Conservation (phyloP, 495 filamentous ascomycete genomes). For the Xylaria curta region DNA sequence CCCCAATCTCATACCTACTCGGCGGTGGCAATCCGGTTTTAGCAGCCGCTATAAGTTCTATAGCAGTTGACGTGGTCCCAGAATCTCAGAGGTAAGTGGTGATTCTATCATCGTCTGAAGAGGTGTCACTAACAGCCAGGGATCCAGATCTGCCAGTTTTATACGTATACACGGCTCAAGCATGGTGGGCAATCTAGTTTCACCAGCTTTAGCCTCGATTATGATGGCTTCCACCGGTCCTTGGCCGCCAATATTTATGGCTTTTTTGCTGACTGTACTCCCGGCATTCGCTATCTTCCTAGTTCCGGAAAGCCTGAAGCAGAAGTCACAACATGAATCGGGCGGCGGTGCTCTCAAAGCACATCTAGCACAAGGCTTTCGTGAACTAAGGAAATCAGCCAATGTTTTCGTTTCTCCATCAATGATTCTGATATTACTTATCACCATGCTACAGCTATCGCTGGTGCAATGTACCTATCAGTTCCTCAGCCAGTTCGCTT, state of each 20-base stretch:
- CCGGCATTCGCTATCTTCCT: constrained; percentile 42
- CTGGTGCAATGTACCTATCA: constrained; percentile 35
- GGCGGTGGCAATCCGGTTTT: constrained; percentile 62
- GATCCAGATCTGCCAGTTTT: constrained; percentile 54
- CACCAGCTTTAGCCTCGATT: constrained; percentile 59
- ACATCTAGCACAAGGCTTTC: constrained; percentile 23
- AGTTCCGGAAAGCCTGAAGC: constrained; percentile 54
- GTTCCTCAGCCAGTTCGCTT: constrained; percentile 41
- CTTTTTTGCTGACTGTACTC: constrained; percentile 33
- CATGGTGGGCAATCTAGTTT: constrained; percentile 58
- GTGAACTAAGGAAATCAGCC: constrained; percentile 33
- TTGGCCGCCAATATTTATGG: constrained; percentile 57
- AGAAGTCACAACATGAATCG: background rate
- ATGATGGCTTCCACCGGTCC: constrained; percentile 65
- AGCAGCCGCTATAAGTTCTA: constrained; percentile 59
- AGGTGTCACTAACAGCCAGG: background rate
- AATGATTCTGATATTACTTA: constrained; percentile 33
- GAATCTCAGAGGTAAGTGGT: constrained; percentile 57
- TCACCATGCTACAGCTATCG: constrained; percentile 34
- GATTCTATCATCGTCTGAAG: background rate
- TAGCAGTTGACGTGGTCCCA: constrained; percentile 63
- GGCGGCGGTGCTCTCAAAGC: constrained; percentile 24
- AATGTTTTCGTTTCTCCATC: constrained; percentile 32
- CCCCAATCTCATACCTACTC: constrained; percentile 56
- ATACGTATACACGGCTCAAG: constrained; percentile 55